These are phyloP conservation scores for Populus ilicifolia DNA, from an alignment of 345 rosid species.

Conservation along the genomic window DNA sequence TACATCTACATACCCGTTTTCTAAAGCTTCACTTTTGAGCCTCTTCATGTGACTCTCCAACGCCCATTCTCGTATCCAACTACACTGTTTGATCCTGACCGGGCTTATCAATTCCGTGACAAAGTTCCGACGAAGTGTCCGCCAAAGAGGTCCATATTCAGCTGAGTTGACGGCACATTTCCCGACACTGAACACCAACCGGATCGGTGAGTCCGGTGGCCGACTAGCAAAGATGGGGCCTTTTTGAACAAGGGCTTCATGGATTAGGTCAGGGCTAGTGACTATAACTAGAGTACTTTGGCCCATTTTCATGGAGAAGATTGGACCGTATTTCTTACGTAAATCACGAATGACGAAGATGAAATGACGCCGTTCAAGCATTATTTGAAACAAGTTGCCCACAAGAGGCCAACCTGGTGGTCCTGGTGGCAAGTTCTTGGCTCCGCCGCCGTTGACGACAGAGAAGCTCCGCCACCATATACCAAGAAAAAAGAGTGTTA, in stretches of 20 bases:
- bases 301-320: slow-evolving; percentile 94
- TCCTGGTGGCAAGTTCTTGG: slow-evolving; percentile 66
- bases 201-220: slow-evolving; percentile 83
- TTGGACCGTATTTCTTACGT: slow-evolving; percentile 72
- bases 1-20: slow-evolving; percentile 63
- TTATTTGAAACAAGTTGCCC: slow-evolving; percentile 70
- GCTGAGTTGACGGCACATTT: slow-evolving; percentile 92
- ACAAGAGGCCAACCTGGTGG: slow-evolving; percentile 88
- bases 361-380: slow-evolving; percentile 74
- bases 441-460: slow-evolving; percentile 10
- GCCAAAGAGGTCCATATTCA: slow-evolving; percentile 79
- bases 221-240: slow-evolving; percentile 69
- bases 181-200: slow-evolving; percentile 77
- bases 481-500: slow-evolving; percentile 22
- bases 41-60: slow-evolving; percentile 63
- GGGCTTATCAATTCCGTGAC: slow-evolving; percentile 75
- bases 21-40: slow-evolving; percentile 43
- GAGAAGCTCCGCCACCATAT: slow-evolving; percentile 61
- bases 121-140: slow-evolving; percentile 69
- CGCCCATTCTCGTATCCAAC: slow-evolving; percentile 88
- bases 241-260: slow-evolving; percentile 73
- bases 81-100: slow-evolving; percentile 64
- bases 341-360: slow-evolving; percentile 60
- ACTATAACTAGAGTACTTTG: slow-evolving; percentile 82
- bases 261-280: slow-evolving; percentile 74